Evolutionary conservation across 108 stramenopile genomes (phyloP), one percentile per base, ranked within the genome.

Genomic region (Asterionellopsis glacialis): DNA sequence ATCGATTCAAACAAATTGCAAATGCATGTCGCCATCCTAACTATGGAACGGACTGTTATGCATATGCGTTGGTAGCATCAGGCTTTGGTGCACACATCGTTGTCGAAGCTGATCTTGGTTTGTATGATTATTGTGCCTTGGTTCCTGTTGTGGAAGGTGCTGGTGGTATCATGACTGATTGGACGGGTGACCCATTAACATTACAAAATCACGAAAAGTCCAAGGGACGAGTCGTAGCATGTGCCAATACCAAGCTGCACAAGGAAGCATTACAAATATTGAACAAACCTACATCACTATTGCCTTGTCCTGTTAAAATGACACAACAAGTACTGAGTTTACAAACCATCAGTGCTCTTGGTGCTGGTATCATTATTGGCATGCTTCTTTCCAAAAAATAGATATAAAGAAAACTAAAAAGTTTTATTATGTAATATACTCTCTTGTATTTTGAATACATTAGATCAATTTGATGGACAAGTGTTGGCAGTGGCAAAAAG

Each of bases 1-100:
- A 45, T 0, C 75, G 72, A 49, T 81, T 77, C 61, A 45, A 63
- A 11, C 14, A 16, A 27, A 61, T 81, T 65, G 53, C 64, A 15
- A 19, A 48, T 16, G 52, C 59, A 15, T 65, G 62, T 10, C 52
- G 60, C 45, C 55, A 64, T 15, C 69, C 72, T 14, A 28, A 68
- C 10, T 81, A 81, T 56, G 80, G 80, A 24, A 68, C 73, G 15
- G 80, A 81, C 55, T 81, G 80, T 56, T 81, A 81, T 51, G 76
- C 72, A 3, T 81, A 81, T 68, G 80, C 76, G 5, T 54, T 81
- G 21, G 53, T 74, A 11, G 80, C 80, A 21, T 78, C 80, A 18
- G 76, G 76, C 0, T 78, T 78, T 44, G 75, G 79, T 21, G 73
- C 76, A 15, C 73, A 81, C 42, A 49, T 70, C 28, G 77, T 82